Evolutionary conservation across 805 yeast genomes (phyloP), one percentile per base, ranked within the genome.

Genomic region (Cyberlindnera amylophila): DNA sequence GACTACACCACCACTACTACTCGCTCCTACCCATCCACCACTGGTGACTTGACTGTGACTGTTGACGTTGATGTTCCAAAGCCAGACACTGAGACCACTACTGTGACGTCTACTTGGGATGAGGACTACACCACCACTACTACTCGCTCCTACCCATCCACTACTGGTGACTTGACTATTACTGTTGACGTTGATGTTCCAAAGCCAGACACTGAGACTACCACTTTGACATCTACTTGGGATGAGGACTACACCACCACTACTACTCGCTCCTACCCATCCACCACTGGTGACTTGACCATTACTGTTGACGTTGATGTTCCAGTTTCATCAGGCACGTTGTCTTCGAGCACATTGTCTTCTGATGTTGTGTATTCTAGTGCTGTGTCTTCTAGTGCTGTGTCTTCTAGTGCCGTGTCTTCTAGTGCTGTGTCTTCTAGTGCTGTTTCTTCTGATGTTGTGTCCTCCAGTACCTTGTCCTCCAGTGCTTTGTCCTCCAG

Each of bases 141-240:
- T 15, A 44, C 45, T 35, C 42, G 15, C 18, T 30, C 47, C 12
- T 24, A 4, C 23, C 13, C 44, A 12, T 38, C 39, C 16, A 10
- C 29, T 12, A 16, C 39, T 18, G 49, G 47, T 36, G 51, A 39
- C 31, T 24, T 32, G 15, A 48, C 46, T 13, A 9, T 42, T 14
- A 48, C 47, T 18, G 42, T 42, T 28, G 39, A 39, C 30, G 42
- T 44, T 31, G 36, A 47, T 18, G 42, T 44, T 32, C 53, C 53
- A 30, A 15, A 16, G 17, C 26, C 40, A 11, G 9, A 18, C 3
- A 13, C 14, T 27, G 23, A 30, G 11, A 39, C 36, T 13, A 21
- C 28, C 28, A 23, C 36, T n/a, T 7, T 17, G n/a, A n/a, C 36
- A 6, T 15, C 19, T 10, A 34, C 30, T 4, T 34, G 37, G 37